phyloP scores from a whole-genome alignment of 371 early-diverging fungal species.

The Haplosporangium sp. region DNA sequence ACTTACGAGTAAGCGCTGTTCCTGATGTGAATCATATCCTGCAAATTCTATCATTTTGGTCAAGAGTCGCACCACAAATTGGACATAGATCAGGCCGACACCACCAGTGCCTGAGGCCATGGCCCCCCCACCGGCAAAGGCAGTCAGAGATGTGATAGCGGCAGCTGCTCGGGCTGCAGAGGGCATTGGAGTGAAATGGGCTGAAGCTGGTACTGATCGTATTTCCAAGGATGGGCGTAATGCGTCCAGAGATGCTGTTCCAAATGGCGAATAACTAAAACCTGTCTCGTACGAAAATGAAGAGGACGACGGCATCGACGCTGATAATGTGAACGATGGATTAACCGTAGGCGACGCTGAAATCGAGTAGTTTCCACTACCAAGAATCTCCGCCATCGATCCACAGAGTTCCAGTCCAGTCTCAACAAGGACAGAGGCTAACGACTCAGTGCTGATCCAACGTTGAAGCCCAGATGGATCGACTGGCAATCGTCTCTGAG shows the following conservation, averaged over 20 bases:
- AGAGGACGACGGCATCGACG: background rate
- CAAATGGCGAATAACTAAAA: too few relatives aligned
- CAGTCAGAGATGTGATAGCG: slow-evolving; percentile 34
- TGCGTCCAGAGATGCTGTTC: too few relatives aligned
- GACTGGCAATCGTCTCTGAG: slow-evolving; percentile 16
- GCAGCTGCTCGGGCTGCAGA: slow-evolving; percentile 33
- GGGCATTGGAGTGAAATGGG: slow-evolving; percentile 2
- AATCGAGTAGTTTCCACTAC: slow-evolving; percentile 14
- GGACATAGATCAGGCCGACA: slow-evolving; percentile 43
- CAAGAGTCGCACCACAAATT: slow-evolving; percentile 50
- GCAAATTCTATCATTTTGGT: slow-evolving; percentile 52
- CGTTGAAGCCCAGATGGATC: slow-evolving; percentile 24
- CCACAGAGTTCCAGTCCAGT: slow-evolving; percentile 45
- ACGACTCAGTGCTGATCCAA: slow-evolving; percentile 32
- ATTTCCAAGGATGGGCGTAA: background rate
- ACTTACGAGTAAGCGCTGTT: slow-evolving; percentile 44
- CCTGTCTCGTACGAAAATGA: background rate
- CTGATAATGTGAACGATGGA: background rate
- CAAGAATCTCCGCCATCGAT: slow-evolving; percentile 45
- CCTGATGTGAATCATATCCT: slow-evolving; percentile 33
- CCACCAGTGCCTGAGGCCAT: slow-evolving; percentile 51
- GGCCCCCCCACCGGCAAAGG: slow-evolving; percentile 34
- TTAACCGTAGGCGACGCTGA: background rate
- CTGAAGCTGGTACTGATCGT: background rate
- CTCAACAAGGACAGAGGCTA: slow-evolving; percentile 43